Percentiles rank a stretch among this genome's conserved stretches.
Evolutionary conservation across 176 grass and related monocot species (phyloP).

Genomic region (Aechmea fasciata): DNA sequence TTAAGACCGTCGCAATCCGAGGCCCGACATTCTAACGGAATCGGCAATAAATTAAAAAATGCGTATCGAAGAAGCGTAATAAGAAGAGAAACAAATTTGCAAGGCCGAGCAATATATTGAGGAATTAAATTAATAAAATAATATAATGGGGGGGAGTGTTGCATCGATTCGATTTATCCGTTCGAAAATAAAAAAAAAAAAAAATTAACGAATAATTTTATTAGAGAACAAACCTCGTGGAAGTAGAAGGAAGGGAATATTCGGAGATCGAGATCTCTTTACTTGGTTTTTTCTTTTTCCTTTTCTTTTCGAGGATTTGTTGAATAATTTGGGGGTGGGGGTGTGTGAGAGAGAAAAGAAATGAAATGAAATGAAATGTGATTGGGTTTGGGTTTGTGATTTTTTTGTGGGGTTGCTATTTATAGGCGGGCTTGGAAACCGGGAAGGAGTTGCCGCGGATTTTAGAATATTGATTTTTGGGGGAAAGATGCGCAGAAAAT

Average conservation of each 20-base stretch:
- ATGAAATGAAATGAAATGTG: too few species aligned
- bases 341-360: too few species aligned
- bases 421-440: too few species aligned
- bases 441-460: too few species aligned
- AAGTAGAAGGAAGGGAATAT: conserved; percentile 28
- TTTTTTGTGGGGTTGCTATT: too few species aligned
- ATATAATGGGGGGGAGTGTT: neutral
- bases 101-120: conserved; percentile 2
- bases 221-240: conserved; percentile 32
- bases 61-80: neutral
- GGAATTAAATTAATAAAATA: neutral
- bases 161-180: conserved; percentile 18
- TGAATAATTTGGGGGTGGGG: neutral
- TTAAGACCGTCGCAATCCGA: too few species aligned
- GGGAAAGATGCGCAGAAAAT: too few species aligned
- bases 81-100: neutral
- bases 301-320: neutral
- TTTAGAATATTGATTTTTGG: too few species aligned
- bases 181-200: conserved; percentile 7
- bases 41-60: too few species aligned
- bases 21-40: too few species aligned
- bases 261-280: conserved; percentile 30
- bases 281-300: neutral
- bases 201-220: conserved; percentile 13
- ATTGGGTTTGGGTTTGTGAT: too few species aligned